Base-by-base conservation (phyloP, 2,329 filamentous ascomycete species). In the Endoconidiophora polonica region DNA sequence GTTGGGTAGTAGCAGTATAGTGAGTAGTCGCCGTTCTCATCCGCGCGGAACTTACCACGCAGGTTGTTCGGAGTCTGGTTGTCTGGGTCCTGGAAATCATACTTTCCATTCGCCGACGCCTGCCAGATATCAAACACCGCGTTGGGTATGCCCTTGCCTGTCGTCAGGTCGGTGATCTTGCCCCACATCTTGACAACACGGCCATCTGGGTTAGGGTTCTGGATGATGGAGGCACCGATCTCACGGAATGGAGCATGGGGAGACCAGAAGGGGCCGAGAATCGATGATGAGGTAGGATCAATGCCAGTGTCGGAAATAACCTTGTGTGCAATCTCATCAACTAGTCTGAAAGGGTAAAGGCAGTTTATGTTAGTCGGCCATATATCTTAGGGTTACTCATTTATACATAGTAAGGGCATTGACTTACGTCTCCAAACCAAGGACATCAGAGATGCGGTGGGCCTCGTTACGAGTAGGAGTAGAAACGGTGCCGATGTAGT, bases 41-140 rank as follows among this genome's bases (percentile, higher is more conserved):
- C 74, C 55, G 79, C 76, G 58, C 72, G 73, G 70, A 86, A 86
- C 68, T 85, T 86, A 62, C 82, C 82, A 41, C 82, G 75, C 40
- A 86, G 71, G 69, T 86, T 86, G 72, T 85, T 82, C 60, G 76
- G 75, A 46, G 67, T 66, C 69, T 85, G 81, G 66, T 77, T 77
- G 51, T 79, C 73, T 0, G 79, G 80, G 63, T 86, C 82, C 64
- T 83, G 79, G 71, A 82, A 77, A 60, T 84, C 80, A 69, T 86
- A 86, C 61, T 80, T 78, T 62, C 81, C 81, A 66, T 85, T 86
- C 63, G 79, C 70, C 56, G 75, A 81, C 46, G 82, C 81, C 62
- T 86, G 79, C 82, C 82, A 86, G 68, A 86, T 81, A 61, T 86
- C 83, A 58, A 86, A 77, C 55, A 83, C 77, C 57, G 81, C 81